Evolutionary conservation across 257 asterid species (phyloP).

Genomic region (Petunia secreta): DNA sequence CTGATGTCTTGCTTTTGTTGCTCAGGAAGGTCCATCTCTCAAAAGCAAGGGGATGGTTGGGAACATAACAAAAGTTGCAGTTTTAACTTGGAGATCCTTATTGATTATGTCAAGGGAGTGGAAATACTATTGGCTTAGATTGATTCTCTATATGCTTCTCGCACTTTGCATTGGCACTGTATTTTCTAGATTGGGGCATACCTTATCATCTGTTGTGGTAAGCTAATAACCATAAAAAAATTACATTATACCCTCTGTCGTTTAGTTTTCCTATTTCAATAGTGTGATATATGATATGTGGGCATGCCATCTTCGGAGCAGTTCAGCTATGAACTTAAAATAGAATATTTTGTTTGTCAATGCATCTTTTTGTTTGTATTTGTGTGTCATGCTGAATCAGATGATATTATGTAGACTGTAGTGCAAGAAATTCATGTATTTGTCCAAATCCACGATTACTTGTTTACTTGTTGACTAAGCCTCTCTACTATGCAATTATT

Average conservation of each 20-base stretch:
- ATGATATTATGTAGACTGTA: neutral
- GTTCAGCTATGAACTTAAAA: neutral
- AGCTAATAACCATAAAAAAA: constrained; percentile 36
- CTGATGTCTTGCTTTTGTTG: constrained; percentile 28
- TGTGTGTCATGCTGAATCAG: neutral
- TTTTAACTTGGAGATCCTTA: constrained; percentile 95
- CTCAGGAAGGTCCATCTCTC: constrained; percentile 86
- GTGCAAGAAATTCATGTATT: constrained; percentile 2
- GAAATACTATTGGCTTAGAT: constrained; percentile 98
- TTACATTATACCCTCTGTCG: constrained; percentile 10
- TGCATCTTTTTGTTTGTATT: neutral
- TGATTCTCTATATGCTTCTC: constrained; percentile 76
- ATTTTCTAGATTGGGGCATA: constrained; percentile 94
- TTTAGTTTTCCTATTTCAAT: neutral
- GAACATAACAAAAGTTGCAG: constrained; percentile 61
- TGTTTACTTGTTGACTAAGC: neutral
- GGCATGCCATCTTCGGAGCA: constrained; percentile 18
- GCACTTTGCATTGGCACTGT: constrained; percentile 78
- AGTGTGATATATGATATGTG: neutral
- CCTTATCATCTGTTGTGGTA: constrained; percentile 93
- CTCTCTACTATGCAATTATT: neutral
- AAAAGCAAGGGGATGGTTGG: constrained; percentile 88
- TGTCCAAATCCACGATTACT: neutral
- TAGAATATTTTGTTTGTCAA: constrained; percentile 6
- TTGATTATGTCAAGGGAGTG: constrained; percentile 99